Percentiles rank a stretch among this genome's conserved stretches.
Evolutionary conservation across 163 green algal species (phyloP).

Genomic region (Scenedesmus sp.): DNA sequence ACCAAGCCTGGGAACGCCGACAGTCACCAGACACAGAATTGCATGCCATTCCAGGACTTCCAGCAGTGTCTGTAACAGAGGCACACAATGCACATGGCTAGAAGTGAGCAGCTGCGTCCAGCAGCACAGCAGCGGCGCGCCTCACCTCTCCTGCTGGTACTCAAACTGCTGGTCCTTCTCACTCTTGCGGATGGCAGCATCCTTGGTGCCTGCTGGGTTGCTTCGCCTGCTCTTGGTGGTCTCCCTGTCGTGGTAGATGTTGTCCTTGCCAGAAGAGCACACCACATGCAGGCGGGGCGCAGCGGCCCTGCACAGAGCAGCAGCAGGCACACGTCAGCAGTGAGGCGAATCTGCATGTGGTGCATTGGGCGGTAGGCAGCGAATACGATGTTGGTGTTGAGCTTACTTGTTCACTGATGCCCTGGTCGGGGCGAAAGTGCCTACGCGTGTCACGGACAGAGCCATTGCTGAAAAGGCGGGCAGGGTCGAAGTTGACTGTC

Average conservation of each 20-base stretch:
- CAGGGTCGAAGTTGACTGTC: background rate
- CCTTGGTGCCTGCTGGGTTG: conserved; percentile 24
- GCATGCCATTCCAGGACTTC: too few relatives aligned
- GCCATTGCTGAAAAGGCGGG: background rate
- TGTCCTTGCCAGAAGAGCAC: conserved; percentile 15
- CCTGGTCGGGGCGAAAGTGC: background rate
- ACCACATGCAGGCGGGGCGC: background rate
- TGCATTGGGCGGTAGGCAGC: background rate
- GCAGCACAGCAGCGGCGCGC: background rate
- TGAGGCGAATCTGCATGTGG: background rate
- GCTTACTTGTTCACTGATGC: background rate
- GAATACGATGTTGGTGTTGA: background rate
- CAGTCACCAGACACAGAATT: too few relatives aligned
- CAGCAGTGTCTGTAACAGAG: too few relatives aligned
- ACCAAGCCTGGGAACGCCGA: too few relatives aligned
- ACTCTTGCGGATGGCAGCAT: background rate
- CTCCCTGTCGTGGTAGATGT: conserved; percentile 31
- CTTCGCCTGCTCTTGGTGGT: background rate
- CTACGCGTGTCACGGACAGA: background rate
- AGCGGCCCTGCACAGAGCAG: background rate
- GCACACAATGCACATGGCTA: background rate
- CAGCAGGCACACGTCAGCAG: background rate
- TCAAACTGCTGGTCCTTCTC: conserved; percentile 26
- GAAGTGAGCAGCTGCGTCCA: background rate
- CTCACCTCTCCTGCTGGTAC: conserved; percentile 33